Evolutionary conservation across 805 yeast species (phyloP), one percentile per base, ranked within the genome.

Genomic region (Barnettozyma siamensis): DNA sequence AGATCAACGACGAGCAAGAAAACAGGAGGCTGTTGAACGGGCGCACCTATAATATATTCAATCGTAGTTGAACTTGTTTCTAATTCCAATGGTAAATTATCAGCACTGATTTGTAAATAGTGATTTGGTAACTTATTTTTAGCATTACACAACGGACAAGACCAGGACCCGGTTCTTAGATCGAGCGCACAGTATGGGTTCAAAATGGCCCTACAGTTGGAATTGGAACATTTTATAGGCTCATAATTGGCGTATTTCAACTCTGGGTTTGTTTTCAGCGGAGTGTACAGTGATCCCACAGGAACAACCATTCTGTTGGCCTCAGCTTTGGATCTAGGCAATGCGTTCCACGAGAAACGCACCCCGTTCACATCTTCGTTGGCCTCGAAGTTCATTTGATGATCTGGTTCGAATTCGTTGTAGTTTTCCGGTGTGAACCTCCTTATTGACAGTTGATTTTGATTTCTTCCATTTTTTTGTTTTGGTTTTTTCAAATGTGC

Each of bases 301-400:
- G 99, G 99, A 26, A 93, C 89, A 16, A 91, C 94, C 57, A 88
- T 83, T 52, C 93, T 83, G 54, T 82, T 81, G 16, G 96, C 93
- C 63, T 93, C 98, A 32, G 79, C 77, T 52, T 88, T 79, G 30
- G 96, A 82, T 32, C 85, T 79, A 23, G 99, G 99, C 55, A 91
- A 81, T 32, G 86, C 83, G 56, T 80, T 83, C 88, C 93, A 85
- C 7, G 89, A 71, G 58, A 80, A 71, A 53, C 93, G 74, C 31
- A 83, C 75, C 36, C 93, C 93, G 50, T 83, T 83, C 40, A 63
- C 58, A 57, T 85, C 93, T 58, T 85, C 95, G 50, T 72, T 62
- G 8, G 67, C 70, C 67, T 81, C 84, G 64, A 67, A 69, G 49
- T 66, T 67, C 74, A 68, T 43, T 9, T 15, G 6, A 8, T 26